These are phyloP conservation scores for Trametes gibbosa DNA, from an alignment of 768 basidiomycete genomes.

Conservation along the genomic window DNA sequence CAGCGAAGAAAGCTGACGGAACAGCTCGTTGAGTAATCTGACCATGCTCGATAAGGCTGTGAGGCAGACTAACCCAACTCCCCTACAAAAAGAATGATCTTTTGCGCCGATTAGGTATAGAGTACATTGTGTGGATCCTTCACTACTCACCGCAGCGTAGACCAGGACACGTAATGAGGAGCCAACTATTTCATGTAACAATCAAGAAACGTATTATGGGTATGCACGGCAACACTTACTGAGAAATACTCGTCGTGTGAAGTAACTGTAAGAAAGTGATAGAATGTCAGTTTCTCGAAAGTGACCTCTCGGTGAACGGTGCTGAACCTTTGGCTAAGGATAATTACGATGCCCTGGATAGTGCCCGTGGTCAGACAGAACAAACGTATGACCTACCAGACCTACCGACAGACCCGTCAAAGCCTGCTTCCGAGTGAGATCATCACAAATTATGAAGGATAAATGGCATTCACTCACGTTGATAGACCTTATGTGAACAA, in stretches of 20 bases:
- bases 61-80: not conserved
- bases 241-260: slow-evolving; percentile 2
- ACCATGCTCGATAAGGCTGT: not conserved
- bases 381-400: not conserved
- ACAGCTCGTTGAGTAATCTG: too few relatives aligned
- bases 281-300: not conserved
- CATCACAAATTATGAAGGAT: not conserved
- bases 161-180: not conserved
- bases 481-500: not conserved
- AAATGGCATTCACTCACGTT: not conserved
- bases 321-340: not conserved
- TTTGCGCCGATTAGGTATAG: too few relatives aligned
- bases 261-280: not conserved
- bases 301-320: not conserved
- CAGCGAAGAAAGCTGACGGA: not conserved
- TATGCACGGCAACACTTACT: not conserved
- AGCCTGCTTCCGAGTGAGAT: not conserved
- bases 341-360: not conserved
- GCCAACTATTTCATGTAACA: not conserved
- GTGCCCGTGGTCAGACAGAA: not conserved
- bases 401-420: not conserved
- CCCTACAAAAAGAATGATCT: not conserved
- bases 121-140: not conserved
- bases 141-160: not conserved
- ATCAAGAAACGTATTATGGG: too few relatives aligned